phyloP scores from a whole-genome alignment of 306 rosid species.

The Albizia julibrissin region DNA sequence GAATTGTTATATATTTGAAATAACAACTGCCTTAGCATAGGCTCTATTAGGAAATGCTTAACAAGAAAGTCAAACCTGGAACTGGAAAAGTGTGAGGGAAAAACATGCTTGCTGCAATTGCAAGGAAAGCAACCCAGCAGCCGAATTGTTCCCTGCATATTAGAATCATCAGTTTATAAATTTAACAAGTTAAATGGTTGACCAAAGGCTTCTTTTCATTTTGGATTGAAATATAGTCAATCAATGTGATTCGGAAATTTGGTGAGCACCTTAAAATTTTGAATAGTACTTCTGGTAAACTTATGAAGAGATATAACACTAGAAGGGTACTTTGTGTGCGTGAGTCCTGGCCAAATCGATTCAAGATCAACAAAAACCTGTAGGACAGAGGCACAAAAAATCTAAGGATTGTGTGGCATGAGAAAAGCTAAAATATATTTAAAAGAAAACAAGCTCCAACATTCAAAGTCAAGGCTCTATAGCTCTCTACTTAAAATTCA shows the following conservation, averaged over 20 bases:
- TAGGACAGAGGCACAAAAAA: neutral
- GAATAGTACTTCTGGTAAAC: constrained; percentile 47
- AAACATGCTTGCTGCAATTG: constrained; percentile 42
- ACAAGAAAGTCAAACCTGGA: constrained; percentile 37
- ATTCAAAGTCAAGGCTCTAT: neutral
- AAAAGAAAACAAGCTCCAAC: neutral
- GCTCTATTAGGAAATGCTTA: neutral
- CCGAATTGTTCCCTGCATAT: constrained; percentile 52
- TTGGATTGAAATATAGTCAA: neutral
- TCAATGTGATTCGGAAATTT: neutral
- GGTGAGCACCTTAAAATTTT: constrained; percentile 43
- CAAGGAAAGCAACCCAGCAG: constrained; percentile 50
- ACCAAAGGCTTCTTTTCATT: neutral
- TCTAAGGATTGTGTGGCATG: neutral
- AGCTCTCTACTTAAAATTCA: neutral
- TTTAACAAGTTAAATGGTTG: neutral
- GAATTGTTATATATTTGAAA: neutral
- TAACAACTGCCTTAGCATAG: neutral
- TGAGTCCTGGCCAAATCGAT: constrained; percentile 43
- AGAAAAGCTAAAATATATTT: neutral
- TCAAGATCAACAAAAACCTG: constrained; percentile 50
- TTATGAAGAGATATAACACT: constrained; percentile 39
- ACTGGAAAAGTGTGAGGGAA: constrained; percentile 42
- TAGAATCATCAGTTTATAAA: neutral
- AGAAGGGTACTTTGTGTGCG: constrained; percentile 40